Conservation (phyloP, 208 protist genomes). For the Dictyostelium gargantuum region DNA sequence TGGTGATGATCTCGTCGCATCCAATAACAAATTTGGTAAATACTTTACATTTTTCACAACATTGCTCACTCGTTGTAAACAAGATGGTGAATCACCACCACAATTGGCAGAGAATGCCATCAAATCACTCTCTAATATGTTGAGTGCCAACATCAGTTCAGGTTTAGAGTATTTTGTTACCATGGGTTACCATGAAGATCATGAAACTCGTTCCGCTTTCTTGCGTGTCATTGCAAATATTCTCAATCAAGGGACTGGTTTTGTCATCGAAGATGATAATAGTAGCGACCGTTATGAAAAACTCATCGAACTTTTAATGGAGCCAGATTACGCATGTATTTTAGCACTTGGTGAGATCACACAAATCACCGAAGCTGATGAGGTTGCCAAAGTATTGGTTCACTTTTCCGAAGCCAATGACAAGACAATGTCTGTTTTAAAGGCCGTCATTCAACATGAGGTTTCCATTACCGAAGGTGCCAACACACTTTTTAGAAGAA, state of each 20-base stretch:
- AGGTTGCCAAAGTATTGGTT: conserved; percentile 68
- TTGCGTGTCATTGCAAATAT: conserved; percentile 81
- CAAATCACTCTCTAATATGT: conserved; percentile 70
- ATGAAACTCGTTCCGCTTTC: conserved; percentile 77
- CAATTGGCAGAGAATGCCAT: conserved; percentile 70
- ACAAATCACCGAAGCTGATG: conserved; percentile 76
- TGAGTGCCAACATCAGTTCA: conserved; percentile 74
- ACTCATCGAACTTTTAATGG: conserved; percentile 67
- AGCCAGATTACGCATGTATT: conserved; percentile 54
- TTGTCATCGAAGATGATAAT: conserved; percentile 65
- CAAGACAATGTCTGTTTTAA: conserved; percentile 48
- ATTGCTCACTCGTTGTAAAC: conserved; percentile 66
- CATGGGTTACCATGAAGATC: conserved; percentile 80
- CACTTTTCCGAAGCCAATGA: conserved; percentile 64
- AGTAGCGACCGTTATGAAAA: conserved; percentile 62
- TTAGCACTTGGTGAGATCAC: conserved; percentile 66
- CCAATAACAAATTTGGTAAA: conserved; percentile 65
- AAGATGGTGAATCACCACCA: conserved; percentile 59
- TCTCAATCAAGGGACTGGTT: conserved; percentile 79
- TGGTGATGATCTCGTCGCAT: conserved; percentile 29
- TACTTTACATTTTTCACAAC: conserved; percentile 80
- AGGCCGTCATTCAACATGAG: conserved; percentile 71
- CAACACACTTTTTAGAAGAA: conserved; percentile 78
- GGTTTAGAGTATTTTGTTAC: conserved; percentile 73
- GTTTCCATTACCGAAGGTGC: conserved; percentile 67